These are phyloP conservation scores for Paraphoma sp. DNA, from an alignment of 2,329 filamentous ascomycete species.

Conservation along the genomic window DNA sequence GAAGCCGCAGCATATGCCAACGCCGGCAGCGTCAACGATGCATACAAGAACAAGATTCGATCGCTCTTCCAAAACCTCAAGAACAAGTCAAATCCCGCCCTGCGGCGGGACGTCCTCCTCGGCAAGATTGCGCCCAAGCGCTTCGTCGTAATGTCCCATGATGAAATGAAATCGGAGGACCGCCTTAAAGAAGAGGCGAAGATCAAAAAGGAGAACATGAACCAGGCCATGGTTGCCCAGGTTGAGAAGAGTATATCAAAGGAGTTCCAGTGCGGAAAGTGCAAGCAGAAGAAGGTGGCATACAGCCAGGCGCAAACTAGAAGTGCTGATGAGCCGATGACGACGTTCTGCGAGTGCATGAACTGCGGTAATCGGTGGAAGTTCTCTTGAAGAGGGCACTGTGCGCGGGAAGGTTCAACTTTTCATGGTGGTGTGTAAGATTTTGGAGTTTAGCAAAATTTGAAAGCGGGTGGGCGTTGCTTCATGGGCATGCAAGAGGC, in stretches of 20 bases:
- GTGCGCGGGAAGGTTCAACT: neutral
- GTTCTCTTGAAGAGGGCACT: conserved; percentile 35
- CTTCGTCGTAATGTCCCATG: conserved; percentile 86
- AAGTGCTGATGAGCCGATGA: conserved; percentile 88
- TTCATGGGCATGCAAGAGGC: conserved; percentile 10
- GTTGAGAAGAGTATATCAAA: conserved; percentile 89
- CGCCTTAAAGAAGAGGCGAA: conserved; percentile 77
- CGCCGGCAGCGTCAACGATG: conserved; percentile 72
- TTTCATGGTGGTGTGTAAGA: conserved; percentile 2
- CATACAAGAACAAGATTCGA: conserved; percentile 88
- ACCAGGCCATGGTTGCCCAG: conserved; percentile 93
- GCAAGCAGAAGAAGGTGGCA: conserved; percentile 90
- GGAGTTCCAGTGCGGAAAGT: conserved; percentile 88
- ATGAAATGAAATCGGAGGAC: conserved; percentile 89
- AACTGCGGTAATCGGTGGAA: conserved; percentile 61
- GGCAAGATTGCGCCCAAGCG: conserved; percentile 74
- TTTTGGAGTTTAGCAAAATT: conserved; percentile 3
- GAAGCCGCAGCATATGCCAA: conserved; percentile 77
- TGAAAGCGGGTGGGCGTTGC: conserved; percentile 9
- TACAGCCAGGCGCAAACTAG: conserved; percentile 97
- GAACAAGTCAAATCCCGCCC: conserved; percentile 81
- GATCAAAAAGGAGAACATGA: conserved; percentile 92
- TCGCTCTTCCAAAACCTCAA: conserved; percentile 95
- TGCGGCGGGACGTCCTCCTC: conserved; percentile 76
- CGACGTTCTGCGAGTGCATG: conserved; percentile 63